Evolutionary conservation across 257 asterid genomes (phyloP).

Genomic region (Craterostigma plantagineum): DNA sequence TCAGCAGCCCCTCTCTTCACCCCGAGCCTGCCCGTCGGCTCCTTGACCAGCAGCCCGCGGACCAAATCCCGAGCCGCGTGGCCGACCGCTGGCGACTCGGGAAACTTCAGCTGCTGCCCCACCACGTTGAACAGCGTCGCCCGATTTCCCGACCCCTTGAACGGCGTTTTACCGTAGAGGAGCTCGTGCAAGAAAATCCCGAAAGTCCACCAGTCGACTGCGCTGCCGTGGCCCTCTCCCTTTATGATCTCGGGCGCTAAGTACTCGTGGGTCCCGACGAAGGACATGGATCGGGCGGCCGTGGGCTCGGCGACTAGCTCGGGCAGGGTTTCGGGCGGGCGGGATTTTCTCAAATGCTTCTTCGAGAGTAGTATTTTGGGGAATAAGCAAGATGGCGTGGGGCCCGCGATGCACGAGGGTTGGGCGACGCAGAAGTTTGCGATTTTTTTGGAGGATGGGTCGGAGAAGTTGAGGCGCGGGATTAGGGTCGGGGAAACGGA

Average conservation of each 20-base stretch:
- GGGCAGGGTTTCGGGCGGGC: conserved; percentile 27
- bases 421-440: conserved; percentile 43
- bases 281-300: conserved; percentile 71
- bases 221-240: conserved; percentile 85
- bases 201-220: conserved; percentile 87
- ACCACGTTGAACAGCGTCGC: conserved; percentile 66
- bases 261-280: conserved; percentile 73
- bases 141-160: conserved; percentile 60
- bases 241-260: conserved; percentile 71
- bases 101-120: conserved; percentile 55
- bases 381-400: conserved; percentile 61
- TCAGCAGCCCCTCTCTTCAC: conserved; percentile 66
- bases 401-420: conserved; percentile 52
- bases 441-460: conserved; percentile 28
- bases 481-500: conserved; percentile 58
- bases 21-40: conserved; percentile 61
- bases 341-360: conserved; percentile 22
- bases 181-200: conserved; percentile 68
- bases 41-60: conserved; percentile 58
- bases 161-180: conserved; percentile 59
- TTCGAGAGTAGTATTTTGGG: conserved; percentile 48
- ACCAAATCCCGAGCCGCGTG: conserved; percentile 53
- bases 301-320: conserved; percentile 76
- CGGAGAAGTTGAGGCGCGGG: conserved; percentile 16
- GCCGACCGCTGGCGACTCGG: conserved; percentile 57